Base-by-base conservation (phyloP, 768 basidiomycete species). In the Boletus barrowsii region DNA sequence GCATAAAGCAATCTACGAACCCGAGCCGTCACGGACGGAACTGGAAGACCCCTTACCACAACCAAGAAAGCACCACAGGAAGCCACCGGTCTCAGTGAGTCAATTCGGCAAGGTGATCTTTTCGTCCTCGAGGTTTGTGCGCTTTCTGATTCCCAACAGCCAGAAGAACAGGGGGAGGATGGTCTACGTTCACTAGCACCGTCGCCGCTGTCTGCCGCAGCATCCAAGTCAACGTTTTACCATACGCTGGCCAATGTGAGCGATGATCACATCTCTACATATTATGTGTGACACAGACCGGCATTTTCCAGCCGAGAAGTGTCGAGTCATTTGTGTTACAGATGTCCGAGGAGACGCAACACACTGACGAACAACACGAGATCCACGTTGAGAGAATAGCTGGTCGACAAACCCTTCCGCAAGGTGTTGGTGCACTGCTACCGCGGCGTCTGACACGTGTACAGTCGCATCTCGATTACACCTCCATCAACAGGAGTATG, bases 41-140 rank as follows among this genome's bases (percentile, higher is more conserved):
- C 41, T 60, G 42, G 45, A 58, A 49, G 58, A 64, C 63, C 56
- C 63, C 50, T 39, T 68, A 33, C 51, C 47, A 10, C 49, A 49
- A 10, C 24, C 58, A 26, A 70, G 62, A 59, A 63, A 60, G n/a
- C 77, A 73, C 47, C 67, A 68, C 39, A 73, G 77, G 53, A 70
- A 77, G 44, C 79, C 78, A 17, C 83, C 80, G 49, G 74, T 86
- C 36, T 84, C 83, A 1, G 75, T 86, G 41, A 81, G 82, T 50
- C 75, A 81, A 17, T 82, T 84, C 58, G 84, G 85, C 26, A 79
- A 83, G 76, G 83, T 84, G 45, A 54, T 73, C 54, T 18, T 47
- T 40, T 45, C 22, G 49, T 55, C 42, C 26, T 47, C 53, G 9
- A 26, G 18, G 24, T 14, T 35, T 20, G 47, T 11, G 15, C 37